Percentiles rank a stretch among this genome's conserved stretches.
These are phyloP conservation scores for Biscogniauxia sp. DNA, from an alignment of 2,329 filamentous ascomycete genomes.

Conservation along the genomic window DNA sequence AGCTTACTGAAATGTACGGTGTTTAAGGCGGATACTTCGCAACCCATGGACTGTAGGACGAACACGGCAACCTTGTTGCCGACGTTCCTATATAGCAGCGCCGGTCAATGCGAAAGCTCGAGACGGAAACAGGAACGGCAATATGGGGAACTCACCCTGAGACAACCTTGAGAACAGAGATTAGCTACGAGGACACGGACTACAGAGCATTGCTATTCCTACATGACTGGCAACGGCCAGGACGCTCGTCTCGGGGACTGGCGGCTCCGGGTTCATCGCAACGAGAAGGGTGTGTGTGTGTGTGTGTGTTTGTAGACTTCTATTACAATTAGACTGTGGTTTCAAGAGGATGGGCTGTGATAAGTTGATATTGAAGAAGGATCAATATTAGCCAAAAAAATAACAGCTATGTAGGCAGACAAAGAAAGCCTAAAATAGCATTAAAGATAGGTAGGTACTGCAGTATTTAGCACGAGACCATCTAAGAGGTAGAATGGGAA, in stretches of 20 bases:
- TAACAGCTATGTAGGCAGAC: too few species aligned
- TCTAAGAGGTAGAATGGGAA: too few species aligned
- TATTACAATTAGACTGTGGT: too few species aligned
- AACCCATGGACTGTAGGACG: constrained; percentile 88
- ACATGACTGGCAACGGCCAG: constrained; percentile 95
- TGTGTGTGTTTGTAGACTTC: too few species aligned
- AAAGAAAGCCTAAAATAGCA: too few species aligned
- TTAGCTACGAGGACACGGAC: constrained; percentile 29
- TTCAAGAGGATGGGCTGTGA: too few species aligned
- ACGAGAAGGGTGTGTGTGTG: not conserved
- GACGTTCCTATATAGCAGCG: constrained; percentile 67
- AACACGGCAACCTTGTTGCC: constrained; percentile 97
- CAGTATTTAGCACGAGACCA: too few species aligned
- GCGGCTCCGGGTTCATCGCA: constrained; percentile 39
- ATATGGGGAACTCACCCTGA: constrained; percentile 59
- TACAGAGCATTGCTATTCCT: constrained; percentile 26
- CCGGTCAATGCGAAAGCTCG: constrained; percentile 22
- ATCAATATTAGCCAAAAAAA: too few species aligned
- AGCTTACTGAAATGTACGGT: constrained; percentile 93
- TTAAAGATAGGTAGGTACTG: not conserved
- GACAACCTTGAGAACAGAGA: constrained; percentile 56
- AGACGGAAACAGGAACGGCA: constrained; percentile 9
- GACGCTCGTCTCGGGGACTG: constrained; percentile 62
- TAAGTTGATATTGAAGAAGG: too few species aligned
- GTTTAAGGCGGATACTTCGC: constrained; percentile 90